These are phyloP conservation scores for Colletotrichum somersetense DNA, from an alignment of 2,329 filamentous ascomycete genomes.

Conservation along the genomic window DNA sequence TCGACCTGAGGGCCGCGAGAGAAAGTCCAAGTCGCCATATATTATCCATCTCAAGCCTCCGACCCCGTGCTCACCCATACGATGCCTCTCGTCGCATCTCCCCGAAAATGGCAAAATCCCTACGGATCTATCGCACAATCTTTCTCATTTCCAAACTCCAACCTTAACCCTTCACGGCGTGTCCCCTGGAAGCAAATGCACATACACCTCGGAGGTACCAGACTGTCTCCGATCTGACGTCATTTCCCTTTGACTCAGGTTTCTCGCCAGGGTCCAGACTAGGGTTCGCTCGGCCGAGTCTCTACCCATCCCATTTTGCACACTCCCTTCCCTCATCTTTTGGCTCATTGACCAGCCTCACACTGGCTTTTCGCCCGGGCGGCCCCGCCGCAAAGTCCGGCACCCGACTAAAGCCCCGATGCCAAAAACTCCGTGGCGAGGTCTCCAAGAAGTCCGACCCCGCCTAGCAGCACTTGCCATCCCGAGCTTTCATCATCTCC, in stretches of 20 bases:
- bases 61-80: neutral
- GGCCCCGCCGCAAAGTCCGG: neutral
- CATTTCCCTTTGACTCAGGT: neutral
- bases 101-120: conserved; percentile 8
- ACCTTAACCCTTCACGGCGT: neutral
- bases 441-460: neutral
- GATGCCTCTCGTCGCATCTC: neutral
- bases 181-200: neutral
- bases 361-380: neutral
- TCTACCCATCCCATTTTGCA: neutral
- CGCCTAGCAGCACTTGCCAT: neutral
- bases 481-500: neutral
- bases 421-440: neutral
- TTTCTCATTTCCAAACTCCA: neutral
- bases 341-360: neutral
- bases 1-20: neutral
- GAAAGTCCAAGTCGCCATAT: neutral
- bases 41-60: conserved; percentile 27
- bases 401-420: neutral
- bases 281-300: conserved; percentile 28
- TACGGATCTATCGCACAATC: neutral
- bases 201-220: conserved; percentile 30
- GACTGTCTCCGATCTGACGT: conserved; percentile 15
- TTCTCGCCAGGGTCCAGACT: conserved; percentile 18
- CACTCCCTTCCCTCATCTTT: neutral